These are phyloP conservation scores for Ceratocystis colombiana DNA, from an alignment of 2,329 filamentous ascomycete genomes.

Conservation along the genomic window DNA sequence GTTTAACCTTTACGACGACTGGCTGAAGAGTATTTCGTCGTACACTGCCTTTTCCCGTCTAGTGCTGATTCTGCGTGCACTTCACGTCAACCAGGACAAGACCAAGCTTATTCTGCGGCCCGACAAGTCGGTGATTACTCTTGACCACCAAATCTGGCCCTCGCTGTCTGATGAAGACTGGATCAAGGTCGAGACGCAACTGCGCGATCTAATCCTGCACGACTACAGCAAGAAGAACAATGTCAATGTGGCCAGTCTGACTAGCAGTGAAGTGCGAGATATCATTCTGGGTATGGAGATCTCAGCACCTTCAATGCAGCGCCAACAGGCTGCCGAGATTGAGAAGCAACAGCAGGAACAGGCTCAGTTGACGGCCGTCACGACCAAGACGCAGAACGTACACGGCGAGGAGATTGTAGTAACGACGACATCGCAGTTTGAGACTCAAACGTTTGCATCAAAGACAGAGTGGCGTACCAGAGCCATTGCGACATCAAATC, in stretches of 20 bases:
- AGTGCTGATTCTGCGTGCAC: constrained; percentile 80
- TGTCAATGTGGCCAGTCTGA: constrained; percentile 94
- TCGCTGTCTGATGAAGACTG: constrained; percentile 89
- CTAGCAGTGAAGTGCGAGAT: constrained; percentile 91
- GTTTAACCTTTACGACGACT: constrained; percentile 98
- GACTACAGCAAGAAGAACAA: constrained; percentile 99
- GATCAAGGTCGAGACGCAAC: constrained; percentile 97
- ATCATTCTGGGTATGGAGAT: constrained; percentile 99
- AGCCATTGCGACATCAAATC: constrained; percentile 90
- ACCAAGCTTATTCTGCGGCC: constrained; percentile 90
- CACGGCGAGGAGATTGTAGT: constrained; percentile 97
- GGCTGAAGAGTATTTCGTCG: constrained; percentile 95
- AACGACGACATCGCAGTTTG: constrained; percentile 94
- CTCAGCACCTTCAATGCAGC: constrained; percentile 91
- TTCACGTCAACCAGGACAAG: constrained; percentile 98
- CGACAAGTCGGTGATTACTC: constrained; percentile 95
- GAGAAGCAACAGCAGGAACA: constrained; percentile 98
- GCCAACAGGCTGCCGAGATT: constrained; percentile 95
- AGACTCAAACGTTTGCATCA: constrained; percentile 93
- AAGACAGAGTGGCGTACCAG: constrained; percentile 98
- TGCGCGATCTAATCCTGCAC: constrained; percentile 91
- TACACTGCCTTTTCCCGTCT: constrained; percentile 97
- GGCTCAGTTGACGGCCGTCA: constrained; percentile 90
- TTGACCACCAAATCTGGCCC: constrained; percentile 98
- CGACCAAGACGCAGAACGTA: constrained; percentile 95